Conservation (phyloP, 2,329 filamentous ascomycete species). For the Dothistroma septosporum region DNA sequence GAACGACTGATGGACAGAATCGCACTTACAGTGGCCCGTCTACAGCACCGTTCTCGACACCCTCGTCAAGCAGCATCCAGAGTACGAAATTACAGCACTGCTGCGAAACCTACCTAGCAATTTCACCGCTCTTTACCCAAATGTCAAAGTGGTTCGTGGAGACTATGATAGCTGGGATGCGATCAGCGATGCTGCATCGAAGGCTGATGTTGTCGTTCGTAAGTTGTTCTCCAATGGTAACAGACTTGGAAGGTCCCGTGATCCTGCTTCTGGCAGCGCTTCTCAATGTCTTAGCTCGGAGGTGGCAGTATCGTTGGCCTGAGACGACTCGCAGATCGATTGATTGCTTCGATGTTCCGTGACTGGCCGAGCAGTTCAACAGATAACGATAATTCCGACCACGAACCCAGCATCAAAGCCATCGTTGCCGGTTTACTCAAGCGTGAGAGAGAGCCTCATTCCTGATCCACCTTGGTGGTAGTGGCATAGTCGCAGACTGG, state of each 20-base stretch:
- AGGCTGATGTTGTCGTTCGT: conserved; percentile 48
- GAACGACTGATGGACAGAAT: not conserved
- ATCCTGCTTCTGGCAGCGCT: not conserved
- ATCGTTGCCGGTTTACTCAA: conserved; percentile 48
- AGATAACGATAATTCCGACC: conserved; percentile 43
- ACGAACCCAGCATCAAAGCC: conserved; percentile 42
- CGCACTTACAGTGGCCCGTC: not conserved
- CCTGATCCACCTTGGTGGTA: conserved; percentile 51
- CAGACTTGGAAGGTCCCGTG: not conserved
- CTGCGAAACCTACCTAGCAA: conserved; percentile 44
- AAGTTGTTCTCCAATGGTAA: conserved; percentile 17
- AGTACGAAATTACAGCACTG: conserved; percentile 44
- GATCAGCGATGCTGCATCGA: conserved; percentile 43
- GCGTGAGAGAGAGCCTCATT: conserved; percentile 37
- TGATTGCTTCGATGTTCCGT: not conserved
- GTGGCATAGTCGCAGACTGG: conserved; percentile 50
- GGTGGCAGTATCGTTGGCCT: not conserved
- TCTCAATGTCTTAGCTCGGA: too few relatives aligned
- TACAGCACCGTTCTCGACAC: conserved; percentile 43
- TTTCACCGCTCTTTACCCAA: conserved; percentile 41
- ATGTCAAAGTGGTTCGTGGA: conserved; percentile 41
- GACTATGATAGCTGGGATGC: conserved; percentile 41
- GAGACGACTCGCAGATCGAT: not conserved
- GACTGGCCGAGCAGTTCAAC: conserved; percentile 7
- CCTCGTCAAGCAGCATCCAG: conserved; percentile 44